Evolutionary conservation across 1,284 basidiomycete species (phyloP), one percentile per base, ranked within the genome.

Genomic region (Fomitopsis schrenkii): DNA sequence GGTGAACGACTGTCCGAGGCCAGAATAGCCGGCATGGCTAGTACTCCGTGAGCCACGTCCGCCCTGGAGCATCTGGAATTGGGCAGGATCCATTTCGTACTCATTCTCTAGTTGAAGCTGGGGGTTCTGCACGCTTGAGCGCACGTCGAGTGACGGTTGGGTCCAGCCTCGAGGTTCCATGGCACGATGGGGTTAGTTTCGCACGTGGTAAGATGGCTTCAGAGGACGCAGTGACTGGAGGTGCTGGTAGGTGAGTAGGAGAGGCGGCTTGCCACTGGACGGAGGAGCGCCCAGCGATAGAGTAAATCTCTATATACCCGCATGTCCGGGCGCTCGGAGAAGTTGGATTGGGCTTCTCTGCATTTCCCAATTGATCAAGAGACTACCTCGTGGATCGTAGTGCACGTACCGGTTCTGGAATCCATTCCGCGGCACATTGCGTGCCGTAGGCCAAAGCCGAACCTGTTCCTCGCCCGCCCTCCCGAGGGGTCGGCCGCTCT

Each of bases 41-140:
- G 14, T 12, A 22, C 52, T 50, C 3, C 30, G 55, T 12, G 44
- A 48, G 38, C 17, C 50, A 9, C 44, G 44, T 15, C 52, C 65
- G 56, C 41, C 54, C 45, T 67, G 67, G 55, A 68, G 60, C 59
- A 70, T 63, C 52, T 67, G 59, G 64, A 65, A 71, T 50, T 68
- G 63, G 33, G 62, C 59, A 7, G 70, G 66, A 42, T 71, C 70
- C 38, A 71, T 61, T 54, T 66, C 66, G 64, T 66, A 66, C 62
- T 75, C 72, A 57, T 68, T 67, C 65, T 73, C 72, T 58, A 73
- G 72, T 65, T 63, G 62, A 15, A 66, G 63, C 55, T 65, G 59
- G 33, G 58, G 62, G 8, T 58, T 41, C 44, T 68, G 71, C 14
- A 64, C 35, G 15, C 33, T 38, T 9, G 52, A 26, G n/a, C 26